Evolutionary conservation across 108 stramenopile genomes (phyloP).

Genomic region (Fistulifera pelliculosa): DNA sequence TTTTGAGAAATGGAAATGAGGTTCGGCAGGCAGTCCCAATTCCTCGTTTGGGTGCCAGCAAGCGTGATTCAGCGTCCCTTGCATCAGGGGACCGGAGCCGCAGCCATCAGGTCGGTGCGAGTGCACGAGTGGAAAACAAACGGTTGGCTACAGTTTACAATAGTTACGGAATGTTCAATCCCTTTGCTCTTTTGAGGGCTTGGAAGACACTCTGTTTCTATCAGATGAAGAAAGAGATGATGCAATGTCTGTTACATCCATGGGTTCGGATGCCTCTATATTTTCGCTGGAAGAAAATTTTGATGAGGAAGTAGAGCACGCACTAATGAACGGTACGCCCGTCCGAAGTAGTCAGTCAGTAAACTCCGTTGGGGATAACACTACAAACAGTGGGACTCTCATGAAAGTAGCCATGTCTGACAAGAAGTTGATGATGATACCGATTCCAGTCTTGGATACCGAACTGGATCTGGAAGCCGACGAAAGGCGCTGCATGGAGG

Average conservation of each 20-base stretch:
- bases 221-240: constrained; percentile 1
- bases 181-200: not conserved
- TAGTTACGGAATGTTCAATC: not conserved
- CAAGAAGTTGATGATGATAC: constrained; percentile 36
- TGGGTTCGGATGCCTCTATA: constrained; percentile 2
- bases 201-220: not conserved
- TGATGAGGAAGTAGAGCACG: constrained; percentile 1
- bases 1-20: constrained; percentile 50
- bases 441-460: constrained; percentile 51
- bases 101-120: not conserved
- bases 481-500: constrained; percentile 70
- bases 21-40: too few species aligned
- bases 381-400: not conserved
- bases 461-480: constrained; percentile 79
- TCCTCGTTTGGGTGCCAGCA: not conserved
- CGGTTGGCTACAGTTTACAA: not conserved
- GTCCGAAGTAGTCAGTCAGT: not conserved
- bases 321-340: not conserved
- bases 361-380: not conserved
- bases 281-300: constrained; percentile 7
- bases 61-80: not conserved
- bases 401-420: not conserved
- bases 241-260: not conserved
- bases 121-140: not conserved
- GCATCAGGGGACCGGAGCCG: not conserved